Conservation (phyloP, 345 rosid genomes). For the Corymbia maculata region DNA sequence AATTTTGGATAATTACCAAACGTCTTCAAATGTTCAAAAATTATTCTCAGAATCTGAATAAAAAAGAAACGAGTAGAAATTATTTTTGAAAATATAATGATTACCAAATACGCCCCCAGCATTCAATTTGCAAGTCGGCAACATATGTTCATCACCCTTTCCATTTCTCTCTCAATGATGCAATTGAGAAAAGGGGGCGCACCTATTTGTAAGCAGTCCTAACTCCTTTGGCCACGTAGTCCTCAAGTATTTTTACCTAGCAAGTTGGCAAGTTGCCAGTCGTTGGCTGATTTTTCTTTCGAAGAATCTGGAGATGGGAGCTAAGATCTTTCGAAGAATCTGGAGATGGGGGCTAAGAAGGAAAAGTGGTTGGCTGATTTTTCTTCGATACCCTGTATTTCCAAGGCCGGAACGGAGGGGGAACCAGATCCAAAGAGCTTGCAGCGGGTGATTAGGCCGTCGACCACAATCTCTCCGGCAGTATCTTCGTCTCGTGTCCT, state of each 20-base stretch:
- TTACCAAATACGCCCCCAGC: no score
- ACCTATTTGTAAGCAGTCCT: no score
- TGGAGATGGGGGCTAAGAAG: background rate
- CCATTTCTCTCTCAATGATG: no score
- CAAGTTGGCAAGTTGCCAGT: background rate
- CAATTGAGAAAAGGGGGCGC: no score
- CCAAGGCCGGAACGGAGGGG: background rate
- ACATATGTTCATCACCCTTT: no score
- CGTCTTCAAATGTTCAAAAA: no score
- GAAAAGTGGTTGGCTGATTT: background rate
- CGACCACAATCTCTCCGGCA: background rate
- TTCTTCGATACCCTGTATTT: background rate
- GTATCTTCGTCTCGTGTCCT: background rate
- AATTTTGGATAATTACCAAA: no score
- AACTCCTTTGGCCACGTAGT: background rate
- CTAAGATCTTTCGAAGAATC: background rate
- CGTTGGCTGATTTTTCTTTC: background rate
- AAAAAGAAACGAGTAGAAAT: no score
- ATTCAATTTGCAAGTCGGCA: no score
- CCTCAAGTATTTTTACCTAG: background rate
- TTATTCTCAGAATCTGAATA: no score
- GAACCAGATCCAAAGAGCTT: background rate
- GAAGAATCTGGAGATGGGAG: background rate
- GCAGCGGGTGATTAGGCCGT: background rate
- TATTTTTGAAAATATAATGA: no score